Base-by-base conservation (phyloP, 768 basidiomycete species). In the Dioszegia crocea region DNA sequence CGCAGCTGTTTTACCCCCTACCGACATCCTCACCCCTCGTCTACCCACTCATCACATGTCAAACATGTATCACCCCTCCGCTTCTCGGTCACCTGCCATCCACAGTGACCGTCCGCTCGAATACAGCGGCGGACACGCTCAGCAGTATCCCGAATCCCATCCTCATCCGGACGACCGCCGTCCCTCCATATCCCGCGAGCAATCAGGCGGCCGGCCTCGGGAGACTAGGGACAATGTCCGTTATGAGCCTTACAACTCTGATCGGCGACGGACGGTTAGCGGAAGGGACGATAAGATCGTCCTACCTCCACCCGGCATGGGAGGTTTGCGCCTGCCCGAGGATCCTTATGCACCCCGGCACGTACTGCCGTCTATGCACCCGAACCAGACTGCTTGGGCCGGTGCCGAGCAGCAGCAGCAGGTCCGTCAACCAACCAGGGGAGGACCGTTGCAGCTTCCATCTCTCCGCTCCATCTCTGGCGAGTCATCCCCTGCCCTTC, bases 301-400 rank as follows among this genome's bases (percentile, higher is more conserved):
- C 19, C 51, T 53, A 16, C 51, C 49, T 17, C 49, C 49, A 14
- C 49, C 51, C 11, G 40, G 51, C 27, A 16, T 53, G 38, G 36
- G 38, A 11, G 29, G 29, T 23, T 27, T 53, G 24, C 26, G 47
- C 9, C 26, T 48, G 5, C 38, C 51, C 8, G 21, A 53, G 17
- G 51, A 53, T 23, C 51, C 51, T 10, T 40, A 53, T 27, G 51
- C 51, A 6, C 51, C 51, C 26, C 19, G 39, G 19, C 51, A 53
- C 14, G 38, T 40, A 14, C n/a, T 53, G 2, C 51, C 51, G 4
- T 40, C 36, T 11, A 53, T 53, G 11, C 49, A 50, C n/a, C 49
- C 49, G 6, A 10, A 3, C n/a, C 49, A 17, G 4, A n/a, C 49
- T 5, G 8, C 49, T 4, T 36, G n/a, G 8, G 30, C 27, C n/a